These are phyloP conservation scores for Cymbopogon citratus DNA, from an alignment of 176 grass and related monocot genomes.

Conservation along the genomic window DNA sequence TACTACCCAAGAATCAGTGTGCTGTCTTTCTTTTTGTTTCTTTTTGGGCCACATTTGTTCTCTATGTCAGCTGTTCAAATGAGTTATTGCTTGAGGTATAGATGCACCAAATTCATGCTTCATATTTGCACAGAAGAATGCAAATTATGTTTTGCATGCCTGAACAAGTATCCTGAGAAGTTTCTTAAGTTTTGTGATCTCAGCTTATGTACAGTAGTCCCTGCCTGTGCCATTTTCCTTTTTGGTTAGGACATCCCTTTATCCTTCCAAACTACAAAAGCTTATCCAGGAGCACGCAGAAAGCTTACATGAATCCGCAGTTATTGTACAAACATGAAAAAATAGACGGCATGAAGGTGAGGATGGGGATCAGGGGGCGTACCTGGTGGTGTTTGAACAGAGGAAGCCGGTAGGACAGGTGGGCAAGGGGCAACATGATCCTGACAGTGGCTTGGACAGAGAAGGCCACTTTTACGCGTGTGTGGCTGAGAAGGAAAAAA, in stretches of 20 bases:
- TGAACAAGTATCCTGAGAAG: background rate
- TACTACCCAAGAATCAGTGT: background rate
- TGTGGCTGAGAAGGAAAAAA: background rate
- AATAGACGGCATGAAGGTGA: too few species aligned
- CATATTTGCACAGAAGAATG: too few species aligned
- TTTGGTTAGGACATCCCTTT: background rate
- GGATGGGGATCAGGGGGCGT: background rate
- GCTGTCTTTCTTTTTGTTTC: background rate
- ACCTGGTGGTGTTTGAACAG: background rate
- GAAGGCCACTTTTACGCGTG: background rate
- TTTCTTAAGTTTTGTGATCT: background rate
- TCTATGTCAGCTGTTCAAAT: background rate
- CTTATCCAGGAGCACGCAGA: background rate
- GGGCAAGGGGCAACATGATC: background rate
- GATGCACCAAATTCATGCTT: too few species aligned
- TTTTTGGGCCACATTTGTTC: background rate
- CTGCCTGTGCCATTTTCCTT: background rate
- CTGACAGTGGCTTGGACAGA: background rate
- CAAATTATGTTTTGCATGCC: too few species aligned
- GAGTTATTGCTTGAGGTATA: background rate
- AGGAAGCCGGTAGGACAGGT: background rate
- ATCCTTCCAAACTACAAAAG: background rate
- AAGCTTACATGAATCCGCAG: background rate
- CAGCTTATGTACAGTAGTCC: background rate
- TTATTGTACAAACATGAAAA: background rate